These are phyloP conservation scores for Ophiostoma tasmaniense DNA, from an alignment of 2,329 filamentous ascomycete species.

Conservation along the genomic window DNA sequence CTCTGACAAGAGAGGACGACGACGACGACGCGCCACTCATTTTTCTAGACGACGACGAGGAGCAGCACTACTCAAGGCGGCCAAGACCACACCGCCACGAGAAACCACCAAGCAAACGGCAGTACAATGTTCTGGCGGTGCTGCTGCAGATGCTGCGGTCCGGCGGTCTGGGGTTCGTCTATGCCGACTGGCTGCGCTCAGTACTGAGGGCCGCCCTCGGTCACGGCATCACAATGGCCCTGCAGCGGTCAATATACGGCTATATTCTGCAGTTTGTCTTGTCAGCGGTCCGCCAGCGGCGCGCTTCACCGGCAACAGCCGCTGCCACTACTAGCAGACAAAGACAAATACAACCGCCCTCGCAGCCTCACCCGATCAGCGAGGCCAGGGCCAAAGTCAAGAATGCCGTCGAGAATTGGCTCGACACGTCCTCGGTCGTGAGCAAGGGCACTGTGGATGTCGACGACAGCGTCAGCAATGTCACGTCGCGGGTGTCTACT, in stretches of 20 bases:
- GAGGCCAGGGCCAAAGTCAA: background rate
- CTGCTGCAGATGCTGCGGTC: conserved; percentile 39
- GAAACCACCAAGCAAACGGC: conserved; percentile 18
- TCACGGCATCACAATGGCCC: conserved; percentile 79
- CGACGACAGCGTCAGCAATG: background rate
- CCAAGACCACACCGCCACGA: background rate
- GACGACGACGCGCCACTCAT: background rate
- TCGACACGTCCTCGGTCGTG: background rate
- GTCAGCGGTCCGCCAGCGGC: background rate
- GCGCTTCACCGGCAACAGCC: background rate
- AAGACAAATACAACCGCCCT: too few species aligned
- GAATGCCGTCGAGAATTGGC: conserved; percentile 11
- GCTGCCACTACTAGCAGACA: background rate
- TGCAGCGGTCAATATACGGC: conserved; percentile 69
- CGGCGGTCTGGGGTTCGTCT: conserved; percentile 63
- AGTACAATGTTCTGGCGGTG: conserved; percentile 17
- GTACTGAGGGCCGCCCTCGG: conserved; percentile 76
- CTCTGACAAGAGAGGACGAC: background rate
- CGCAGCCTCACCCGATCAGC: background rate
- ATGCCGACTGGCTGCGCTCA: conserved; percentile 68
- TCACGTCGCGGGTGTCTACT: background rate
- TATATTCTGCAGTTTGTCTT: conserved; percentile 60
- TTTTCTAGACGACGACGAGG: background rate
- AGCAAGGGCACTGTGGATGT: background rate
- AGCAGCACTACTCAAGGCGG: background rate